Evolutionary conservation across 169 alveolate species (phyloP).

Genomic region (Eimeria praecox): DNA sequence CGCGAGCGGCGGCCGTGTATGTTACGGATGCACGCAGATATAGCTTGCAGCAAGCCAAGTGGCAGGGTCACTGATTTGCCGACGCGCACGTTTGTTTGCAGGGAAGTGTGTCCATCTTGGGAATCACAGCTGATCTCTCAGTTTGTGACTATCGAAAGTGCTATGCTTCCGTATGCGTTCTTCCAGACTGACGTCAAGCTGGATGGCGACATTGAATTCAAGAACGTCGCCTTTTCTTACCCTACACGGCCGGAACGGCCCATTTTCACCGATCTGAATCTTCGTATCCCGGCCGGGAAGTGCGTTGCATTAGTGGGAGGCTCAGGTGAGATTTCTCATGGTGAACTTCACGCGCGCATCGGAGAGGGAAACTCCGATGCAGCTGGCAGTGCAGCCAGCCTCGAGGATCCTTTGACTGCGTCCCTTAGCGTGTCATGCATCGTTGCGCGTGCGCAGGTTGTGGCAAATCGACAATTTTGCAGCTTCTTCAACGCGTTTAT

Average conservation of each 20-base stretch:
- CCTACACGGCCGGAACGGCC: conserved; percentile 63
- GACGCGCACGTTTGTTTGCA: too few species aligned
- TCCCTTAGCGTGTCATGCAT: not conserved
- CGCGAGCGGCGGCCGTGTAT: conserved; percentile 48
- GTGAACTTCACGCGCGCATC: too few species aligned
- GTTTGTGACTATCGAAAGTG: not conserved
- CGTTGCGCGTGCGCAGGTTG: conserved; percentile 93
- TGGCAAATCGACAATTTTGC: conserved; percentile 97
- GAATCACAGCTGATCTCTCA: too few species aligned
- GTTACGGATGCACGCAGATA: not conserved
- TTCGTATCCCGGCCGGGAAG: conserved; percentile 76
- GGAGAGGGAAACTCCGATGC: too few species aligned
- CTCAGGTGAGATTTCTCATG: conserved; percentile 43
- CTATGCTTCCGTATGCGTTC: not conserved
- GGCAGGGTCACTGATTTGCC: too few species aligned
- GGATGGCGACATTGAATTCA: conserved; percentile 67
- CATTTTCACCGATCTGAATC: conserved; percentile 47
- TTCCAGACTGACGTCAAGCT: conserved; percentile 59
- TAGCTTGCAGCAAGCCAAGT: too few species aligned
- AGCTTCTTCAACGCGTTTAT: conserved; percentile 95
- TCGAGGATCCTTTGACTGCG: too few species aligned
- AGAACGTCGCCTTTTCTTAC: conserved; percentile 63
- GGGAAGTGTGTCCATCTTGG: too few species aligned
- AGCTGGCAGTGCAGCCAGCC: too few species aligned
- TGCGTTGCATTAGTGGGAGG: conserved; percentile 82